These are phyloP conservation scores for Fusarium multiceps DNA, from an alignment of 2,329 filamentous ascomycete species.

Conservation along the genomic window DNA sequence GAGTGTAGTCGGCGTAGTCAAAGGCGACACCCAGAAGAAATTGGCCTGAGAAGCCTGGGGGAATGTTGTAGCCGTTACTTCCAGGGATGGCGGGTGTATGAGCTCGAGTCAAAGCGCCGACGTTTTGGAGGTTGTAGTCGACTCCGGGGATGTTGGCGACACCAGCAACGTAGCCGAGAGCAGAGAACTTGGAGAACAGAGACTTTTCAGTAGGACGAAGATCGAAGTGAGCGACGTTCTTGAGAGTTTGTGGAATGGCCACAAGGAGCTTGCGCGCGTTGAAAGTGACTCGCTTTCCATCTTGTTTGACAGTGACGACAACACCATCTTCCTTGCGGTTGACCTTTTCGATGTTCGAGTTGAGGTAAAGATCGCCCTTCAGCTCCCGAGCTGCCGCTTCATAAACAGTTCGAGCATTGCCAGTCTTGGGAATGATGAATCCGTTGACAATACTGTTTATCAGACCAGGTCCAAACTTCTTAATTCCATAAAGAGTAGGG, in stretches of 20 bases:
- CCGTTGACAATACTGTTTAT: conserved; percentile 9
- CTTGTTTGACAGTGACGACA: conserved; percentile 3
- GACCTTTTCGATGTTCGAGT: conserved; percentile 17
- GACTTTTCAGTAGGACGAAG: conserved; percentile 1
- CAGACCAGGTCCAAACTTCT: conserved; percentile 31
- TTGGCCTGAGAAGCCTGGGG: not conserved
- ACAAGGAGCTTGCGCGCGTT: conserved; percentile 33
- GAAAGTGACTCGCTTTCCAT: not conserved
- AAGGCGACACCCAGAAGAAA: conserved; percentile 9
- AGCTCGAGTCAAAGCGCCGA: conserved; percentile 18
- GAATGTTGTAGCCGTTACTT: conserved; percentile 5
- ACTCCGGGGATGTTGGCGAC: conserved; percentile 27
- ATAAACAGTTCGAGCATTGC: conserved; percentile 28
- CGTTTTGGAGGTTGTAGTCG: conserved; percentile 15
- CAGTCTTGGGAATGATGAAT: conserved; percentile 21
- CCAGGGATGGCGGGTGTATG: conserved; percentile 23
- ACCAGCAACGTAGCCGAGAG: conserved; percentile 19
- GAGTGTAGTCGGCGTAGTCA: conserved; percentile 8
- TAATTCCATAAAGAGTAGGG: conserved; percentile 34
- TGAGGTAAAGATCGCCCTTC: conserved; percentile 4
- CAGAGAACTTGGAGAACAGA: conserved; percentile 30
- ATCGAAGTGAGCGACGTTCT: conserved; percentile 20
- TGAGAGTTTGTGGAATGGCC: conserved; percentile 31
- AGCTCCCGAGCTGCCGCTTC: conserved; percentile 18
- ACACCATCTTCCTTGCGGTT: not conserved